phyloP scores from a whole-genome alignment of 495 filamentous ascomycete species.

The Sporormia fimetaria region DNA sequence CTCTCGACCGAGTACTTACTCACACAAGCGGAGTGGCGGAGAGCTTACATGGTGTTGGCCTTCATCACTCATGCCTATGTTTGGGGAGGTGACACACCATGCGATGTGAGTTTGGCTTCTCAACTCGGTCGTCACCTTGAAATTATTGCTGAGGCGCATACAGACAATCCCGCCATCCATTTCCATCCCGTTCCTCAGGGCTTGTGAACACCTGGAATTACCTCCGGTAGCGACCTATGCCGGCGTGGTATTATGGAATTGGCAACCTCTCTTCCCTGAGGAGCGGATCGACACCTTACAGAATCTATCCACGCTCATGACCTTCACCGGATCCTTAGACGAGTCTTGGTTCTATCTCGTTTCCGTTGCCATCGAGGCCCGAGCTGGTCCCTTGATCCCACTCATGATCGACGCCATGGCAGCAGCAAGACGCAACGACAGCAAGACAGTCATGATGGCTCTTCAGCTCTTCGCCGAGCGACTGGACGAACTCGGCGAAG shows the following conservation, averaged over 20 bases:
- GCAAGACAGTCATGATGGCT: constrained; percentile 56
- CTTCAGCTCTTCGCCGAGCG: constrained; percentile 71
- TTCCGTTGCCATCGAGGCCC: constrained; percentile 89
- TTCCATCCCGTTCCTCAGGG: constrained; percentile 66
- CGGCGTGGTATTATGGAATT: constrained; percentile 89
- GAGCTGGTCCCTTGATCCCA: constrained; percentile 77
- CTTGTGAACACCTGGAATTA: constrained; percentile 72
- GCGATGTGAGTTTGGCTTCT: constrained; percentile 44
- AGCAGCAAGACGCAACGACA: constrained; percentile 64
- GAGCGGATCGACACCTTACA: constrained; percentile 70
- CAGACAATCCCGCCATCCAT: constrained; percentile 77
- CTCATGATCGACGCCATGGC: constrained; percentile 78
- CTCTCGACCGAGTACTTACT: constrained; percentile 69
- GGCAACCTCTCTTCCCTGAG: constrained; percentile 70
- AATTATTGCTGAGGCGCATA: constrained; percentile 1
- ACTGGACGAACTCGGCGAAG: constrained; percentile 64
- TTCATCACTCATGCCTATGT: constrained; percentile 91
- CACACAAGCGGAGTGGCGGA: constrained; percentile 77
- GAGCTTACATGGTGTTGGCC: constrained; percentile 75
- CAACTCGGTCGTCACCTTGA: not conserved
- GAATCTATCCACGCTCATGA: constrained; percentile 73
- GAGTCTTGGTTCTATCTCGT: constrained; percentile 98
- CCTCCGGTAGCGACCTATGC: constrained; percentile 94
- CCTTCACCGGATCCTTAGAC: constrained; percentile 90
- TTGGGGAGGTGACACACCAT: constrained; percentile 80